Base-by-base conservation (phyloP, 176 grass and related monocot genomes). In the Zea luxurians region DNA sequence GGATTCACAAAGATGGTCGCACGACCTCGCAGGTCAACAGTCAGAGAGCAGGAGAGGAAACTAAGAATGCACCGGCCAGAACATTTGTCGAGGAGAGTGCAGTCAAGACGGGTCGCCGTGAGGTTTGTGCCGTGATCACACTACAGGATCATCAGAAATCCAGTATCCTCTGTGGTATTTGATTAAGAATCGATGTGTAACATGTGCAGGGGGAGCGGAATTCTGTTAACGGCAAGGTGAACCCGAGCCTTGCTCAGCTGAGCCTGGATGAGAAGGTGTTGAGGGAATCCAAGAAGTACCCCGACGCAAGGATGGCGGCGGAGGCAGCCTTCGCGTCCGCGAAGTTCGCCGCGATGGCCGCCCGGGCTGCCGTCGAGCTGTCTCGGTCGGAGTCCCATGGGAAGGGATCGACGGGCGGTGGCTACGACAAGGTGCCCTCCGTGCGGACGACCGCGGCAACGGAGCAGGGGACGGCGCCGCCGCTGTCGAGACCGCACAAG, bases 271-370 rank as follows among this genome's bases (percentile, higher is more conserved):
- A 73, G n/a, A 83, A 60, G 67, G 74, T 49, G 49, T 4, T 3
- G 49, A 78, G 74, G 8, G 85, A 87, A 36, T 87, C 85, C 58
- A 84, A 52, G 41, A 76, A 52, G 71, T 89, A 89, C 58, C 3
- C n/a, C 17, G 82, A 89, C 12, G 77, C 78, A 1, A 76, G 82
- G 82, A 84, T 81, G 86, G 86, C 86, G 58, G 86, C 86, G 58
- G 86, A 89, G 77, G 86, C 82, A 0, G 86, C 86, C 2, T 89
- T 80, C 77, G 13, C 70, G 77, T 88, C 86, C 3, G 86, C 86
- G 6, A 59, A 77, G 48, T 88, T 88, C 77, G 86, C 86, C 4
- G 86, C 82, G n/a, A 88, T 84, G 82, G 86, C 86, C 5, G 86
- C 82, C 4, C 77, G 86, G 13, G 86, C 71, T 4, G 86, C 86